Base-by-base conservation (phyloP, 306 rosid genomes). In the Phaseolus lunatus region DNA sequence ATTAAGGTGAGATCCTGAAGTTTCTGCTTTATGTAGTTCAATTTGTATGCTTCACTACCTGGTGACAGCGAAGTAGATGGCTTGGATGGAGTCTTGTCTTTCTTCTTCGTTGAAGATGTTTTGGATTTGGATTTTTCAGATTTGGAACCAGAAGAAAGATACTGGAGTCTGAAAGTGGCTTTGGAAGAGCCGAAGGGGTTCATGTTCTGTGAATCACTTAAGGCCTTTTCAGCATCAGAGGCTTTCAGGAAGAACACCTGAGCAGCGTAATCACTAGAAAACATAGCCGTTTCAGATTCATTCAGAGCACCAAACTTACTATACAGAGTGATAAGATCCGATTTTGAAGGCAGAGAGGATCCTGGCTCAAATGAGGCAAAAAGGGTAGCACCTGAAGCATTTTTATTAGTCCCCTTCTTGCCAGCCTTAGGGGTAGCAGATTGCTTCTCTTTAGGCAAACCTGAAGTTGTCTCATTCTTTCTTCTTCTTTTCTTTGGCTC, bases 171-270 rank as follows among this genome's bases (percentile, higher is more conserved):
- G 72, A 88, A 89, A 53, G 50, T 80, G 58, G 84, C 92, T 14
- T 70, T n/a, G n/a, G 84, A 76, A 52, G 81, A 35, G 43, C 76
- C 85, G 33, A 91, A 91, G 16, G 92, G 97, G 76, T 64, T 88
- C 64, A 13, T 57, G 10, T 37, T 82, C 48, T 71, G 81, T 18
- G 97, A 89, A 26, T 82, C 82, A 39, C 76, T 82, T 43, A 81
- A 84, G 67, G 97, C 97, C 41, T 61, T 82, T 79, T 89, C 84
- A 0, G 94, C 97, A 70, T 91, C 89, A 15, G 94, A 78, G 58
- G 81, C 80, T 50, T 56, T 83, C 20, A 49, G 39, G 78, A 89
- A 91, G 19, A 70, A 83, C 18, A 91, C 81, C 29, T 83, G 86
- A 41, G 94, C 94, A 57, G 85, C 72, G 81, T 76, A 52, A 69